Percentiles rank a stretch among this genome's conserved stretches.
phyloP scores from a whole-genome alignment of 768 basidiomycete species.

The Jaapia argillacea region DNA sequence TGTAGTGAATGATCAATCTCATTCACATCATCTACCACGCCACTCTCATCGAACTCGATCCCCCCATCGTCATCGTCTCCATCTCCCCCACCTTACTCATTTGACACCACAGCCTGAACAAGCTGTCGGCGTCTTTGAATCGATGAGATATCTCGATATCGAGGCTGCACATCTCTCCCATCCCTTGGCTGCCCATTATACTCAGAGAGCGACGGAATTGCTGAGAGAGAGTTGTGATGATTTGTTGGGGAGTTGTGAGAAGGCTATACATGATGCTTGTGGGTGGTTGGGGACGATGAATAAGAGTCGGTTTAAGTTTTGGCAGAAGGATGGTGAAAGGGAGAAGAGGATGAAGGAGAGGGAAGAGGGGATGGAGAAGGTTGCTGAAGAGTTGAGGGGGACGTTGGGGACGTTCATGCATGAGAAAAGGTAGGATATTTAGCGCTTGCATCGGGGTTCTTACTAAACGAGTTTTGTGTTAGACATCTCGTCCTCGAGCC shows the following conservation, averaged over 20 bases:
- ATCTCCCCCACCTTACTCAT: not conserved
- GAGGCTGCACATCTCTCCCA: slow-evolving; percentile 46
- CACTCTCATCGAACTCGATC: not conserved
- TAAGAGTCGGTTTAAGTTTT: slow-evolving; percentile 26
- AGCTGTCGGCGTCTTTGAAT: slow-evolving; percentile 67
- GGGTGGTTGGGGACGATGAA: slow-evolving; percentile 40
- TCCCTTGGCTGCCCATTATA: slow-evolving; percentile 33
- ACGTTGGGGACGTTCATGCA: slow-evolving; percentile 36
- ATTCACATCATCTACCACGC: not conserved
- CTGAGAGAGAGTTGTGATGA: slow-evolving; percentile 44
- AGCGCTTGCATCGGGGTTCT: not conserved
- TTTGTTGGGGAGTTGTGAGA: slow-evolving; percentile 34
- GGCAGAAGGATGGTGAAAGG: slow-evolving; percentile 21
- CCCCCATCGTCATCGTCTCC: slow-evolving; percentile 1
- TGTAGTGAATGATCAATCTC: not conserved
- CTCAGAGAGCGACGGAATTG: slow-evolving; percentile 31
- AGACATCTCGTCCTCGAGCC: slow-evolving; percentile 50
- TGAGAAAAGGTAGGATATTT: slow-evolving; percentile 34
- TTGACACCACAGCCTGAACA: slow-evolving; percentile 26
- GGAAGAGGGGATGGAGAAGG: slow-evolving; percentile 25
- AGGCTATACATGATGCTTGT: slow-evolving; percentile 29
- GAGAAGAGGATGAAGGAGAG: slow-evolving; percentile 21
- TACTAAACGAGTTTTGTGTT: not conserved
- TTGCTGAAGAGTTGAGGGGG: slow-evolving; percentile 24
- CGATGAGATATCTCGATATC: slow-evolving; percentile 57